Evolutionary conservation across 768 basidiomycete genomes (phyloP), one percentile per base, ranked within the genome.

Genomic region (Exsudoporus frostii): DNA sequence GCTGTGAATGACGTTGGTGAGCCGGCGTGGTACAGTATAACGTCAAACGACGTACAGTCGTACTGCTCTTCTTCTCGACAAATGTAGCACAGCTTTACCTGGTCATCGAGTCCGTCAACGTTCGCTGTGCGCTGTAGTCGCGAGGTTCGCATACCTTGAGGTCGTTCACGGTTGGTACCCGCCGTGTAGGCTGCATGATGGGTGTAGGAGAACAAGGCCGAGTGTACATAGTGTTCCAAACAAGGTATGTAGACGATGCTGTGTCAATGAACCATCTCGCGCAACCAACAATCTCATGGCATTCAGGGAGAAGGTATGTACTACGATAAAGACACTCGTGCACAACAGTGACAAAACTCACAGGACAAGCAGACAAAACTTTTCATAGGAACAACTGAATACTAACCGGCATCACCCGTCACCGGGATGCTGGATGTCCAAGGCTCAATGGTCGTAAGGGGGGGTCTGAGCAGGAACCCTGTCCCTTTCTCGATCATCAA

Each of bases 41-140:
- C 11, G 36, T 34, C 2, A 5, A 9, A 15, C 10, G 41, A 30
- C 27, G 41, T 59, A 73, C 78, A 67, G 44, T 81, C 81, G 52
- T 76, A 73, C 3, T 56, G 69, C 54, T 89, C 87, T 65, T 89
- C 87, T 60, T 90, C 88, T 29, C 85, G 73, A 61, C 89, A 91
- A 51, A 91, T 90, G 66, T 87, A 91, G 58, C 89, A 91, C 11
- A 88, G 74, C 66, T 90, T 91, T 56, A 90, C 81, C 74, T 80
- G 51, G 27, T 41, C 13, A 36, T 25, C 47, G 32, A 22, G 42
- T 47, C 15, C 20, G 54, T 56, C 49, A 57, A 30, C 44, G 43
- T 13, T 30, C 1, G n/a, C 38, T 14, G 19, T 10, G 4, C 7
- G 7, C 8, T 47, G 24, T 34, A 32, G 14, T 17, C 24, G 19